Base-by-base conservation (phyloP, 1,284 basidiomycete genomes). In the Inonotus hispidus region DNA sequence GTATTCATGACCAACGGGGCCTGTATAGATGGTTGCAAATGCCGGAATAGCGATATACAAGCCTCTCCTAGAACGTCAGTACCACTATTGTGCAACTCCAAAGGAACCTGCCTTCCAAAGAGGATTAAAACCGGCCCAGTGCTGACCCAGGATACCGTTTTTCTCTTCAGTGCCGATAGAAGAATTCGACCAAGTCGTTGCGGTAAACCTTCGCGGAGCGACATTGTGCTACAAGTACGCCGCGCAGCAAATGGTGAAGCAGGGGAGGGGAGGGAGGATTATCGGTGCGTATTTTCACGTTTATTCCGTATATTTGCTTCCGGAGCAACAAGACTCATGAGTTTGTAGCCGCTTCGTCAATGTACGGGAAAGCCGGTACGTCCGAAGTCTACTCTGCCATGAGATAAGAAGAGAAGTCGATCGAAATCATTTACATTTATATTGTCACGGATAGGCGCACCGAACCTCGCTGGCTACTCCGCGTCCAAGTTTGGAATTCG, bases 191-290 rank as follows among this genome's bases (percentile, higher is more conserved):
- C 47, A 53, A 7, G 23, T 63, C n/a, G 54, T 56, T 13, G 50
- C 62, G 10, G 64, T 66, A 7, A 66, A 66, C 52, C 47, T 66
- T n/a, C 56, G 57, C 7, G 59, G 64, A 14, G 61, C 63, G 37
- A 60, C 65, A 49, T 53, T 66, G 8, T 66, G 65, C 43, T 65
- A 63, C 47, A 65, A 64, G 53, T 58, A 60, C 52, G 65, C 65
- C 16, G 65, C 65, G 10, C 56, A 58, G 23, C 65, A 66, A 38
- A 66, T 66, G 65, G 37, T 66, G 19, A 59, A 64, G 46, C 65
- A 66, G 47, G 58, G 59, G n/a, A 41, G 49, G 27, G 57, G 58
- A 16, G 61, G 63, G 25, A 49, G 56, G 46, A 63, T 60, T n/a
- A 63, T 65, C 23, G 63, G 61, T 55, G 11, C 14, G 61, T 52